These are phyloP conservation scores for Leishmania turanica DNA, from an alignment of 208 protist species.

Conservation along the genomic window DNA sequence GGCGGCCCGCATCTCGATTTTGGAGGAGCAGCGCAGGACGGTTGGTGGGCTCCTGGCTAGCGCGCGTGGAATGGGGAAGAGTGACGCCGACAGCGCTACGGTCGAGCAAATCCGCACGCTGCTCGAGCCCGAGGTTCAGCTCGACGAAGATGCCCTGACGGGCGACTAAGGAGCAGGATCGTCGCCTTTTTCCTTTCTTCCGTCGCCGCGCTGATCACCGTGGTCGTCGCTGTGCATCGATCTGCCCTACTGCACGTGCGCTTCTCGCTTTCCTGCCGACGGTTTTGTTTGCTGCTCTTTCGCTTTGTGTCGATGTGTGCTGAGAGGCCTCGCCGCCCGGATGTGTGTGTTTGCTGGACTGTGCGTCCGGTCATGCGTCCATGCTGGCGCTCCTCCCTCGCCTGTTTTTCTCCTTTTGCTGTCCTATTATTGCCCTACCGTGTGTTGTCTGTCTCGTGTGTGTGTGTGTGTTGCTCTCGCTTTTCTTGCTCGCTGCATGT, in stretches of 20 bases:
- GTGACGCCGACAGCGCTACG: slow-evolving; percentile 12
- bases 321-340: neutral
- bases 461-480: neutral
- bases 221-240: neutral
- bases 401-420: neutral
- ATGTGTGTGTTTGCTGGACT: no score
- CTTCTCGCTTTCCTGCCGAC: neutral
- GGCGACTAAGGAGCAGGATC: neutral
- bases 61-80: slow-evolving; percentile 19
- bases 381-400: neutral
- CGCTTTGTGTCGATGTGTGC: neutral
- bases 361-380: neutral
- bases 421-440: neutral
- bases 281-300: neutral
- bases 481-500: neutral
- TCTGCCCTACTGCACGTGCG: neutral
- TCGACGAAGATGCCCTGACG: slow-evolving; percentile 23
- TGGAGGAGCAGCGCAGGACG: slow-evolving; percentile 43
- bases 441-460: neutral
- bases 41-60: slow-evolving; percentile 36
- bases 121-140: slow-evolving; percentile 27
- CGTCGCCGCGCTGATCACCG: neutral
- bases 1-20: slow-evolving; percentile 43
- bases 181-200: neutral
- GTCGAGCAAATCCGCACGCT: slow-evolving; percentile 26